A percentile compares a stretch with the other conserved stretches of the same genome.
Evolutionary conservation across 495 filamentous ascomycete species (phyloP).

Genomic region (Thermothielavioides terrestris): DNA sequence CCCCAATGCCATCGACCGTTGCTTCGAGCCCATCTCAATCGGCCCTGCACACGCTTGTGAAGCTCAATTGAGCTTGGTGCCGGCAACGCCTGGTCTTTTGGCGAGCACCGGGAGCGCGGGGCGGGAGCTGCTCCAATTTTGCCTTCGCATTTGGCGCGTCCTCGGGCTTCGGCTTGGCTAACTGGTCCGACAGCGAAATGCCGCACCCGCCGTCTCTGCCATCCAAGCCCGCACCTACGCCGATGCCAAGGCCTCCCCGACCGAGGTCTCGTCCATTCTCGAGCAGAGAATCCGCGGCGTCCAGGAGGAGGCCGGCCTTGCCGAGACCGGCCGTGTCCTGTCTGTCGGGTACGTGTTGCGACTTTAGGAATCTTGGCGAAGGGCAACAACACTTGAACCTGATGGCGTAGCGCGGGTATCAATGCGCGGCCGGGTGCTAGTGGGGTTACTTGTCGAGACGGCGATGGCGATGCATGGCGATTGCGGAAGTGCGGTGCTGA

Average conservation of each 20-base stretch:
- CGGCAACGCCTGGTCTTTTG: slow-evolving; percentile 13
- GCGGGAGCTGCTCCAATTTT: slow-evolving; percentile 29
- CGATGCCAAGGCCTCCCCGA: slow-evolving; percentile 90
- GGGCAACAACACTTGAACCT: slow-evolving; percentile 1
- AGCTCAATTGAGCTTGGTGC: slow-evolving; percentile 43
- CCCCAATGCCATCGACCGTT: slow-evolving; percentile 31
- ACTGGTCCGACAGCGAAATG: slow-evolving; percentile 59
- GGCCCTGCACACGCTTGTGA: slow-evolving; percentile 14
- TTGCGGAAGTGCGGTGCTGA: slow-evolving; percentile 31
- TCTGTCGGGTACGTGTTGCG: slow-evolving; percentile 84
- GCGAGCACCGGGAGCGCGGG: slow-evolving; percentile 25
- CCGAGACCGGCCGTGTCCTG: slow-evolving; percentile 97
- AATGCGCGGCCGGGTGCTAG: neutral
- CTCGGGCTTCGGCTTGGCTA: slow-evolving; percentile 44
- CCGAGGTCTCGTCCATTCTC: slow-evolving; percentile 97
- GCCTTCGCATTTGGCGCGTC: slow-evolving; percentile 28
- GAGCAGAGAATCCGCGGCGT: slow-evolving; percentile 98
- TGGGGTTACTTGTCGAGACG: neutral
- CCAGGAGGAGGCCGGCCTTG: slow-evolving; percentile 88
- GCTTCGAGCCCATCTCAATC: slow-evolving; percentile 28
- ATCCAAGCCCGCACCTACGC: slow-evolving; percentile 85
- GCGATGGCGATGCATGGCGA: too few relatives aligned
- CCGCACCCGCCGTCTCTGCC: slow-evolving; percentile 66
- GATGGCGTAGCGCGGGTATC: slow-evolving; percentile 3
- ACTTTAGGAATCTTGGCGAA: slow-evolving; percentile 16